These are phyloP conservation scores for Clavulina sp. DNA, from an alignment of 768 basidiomycete species.

Conservation along the genomic window DNA sequence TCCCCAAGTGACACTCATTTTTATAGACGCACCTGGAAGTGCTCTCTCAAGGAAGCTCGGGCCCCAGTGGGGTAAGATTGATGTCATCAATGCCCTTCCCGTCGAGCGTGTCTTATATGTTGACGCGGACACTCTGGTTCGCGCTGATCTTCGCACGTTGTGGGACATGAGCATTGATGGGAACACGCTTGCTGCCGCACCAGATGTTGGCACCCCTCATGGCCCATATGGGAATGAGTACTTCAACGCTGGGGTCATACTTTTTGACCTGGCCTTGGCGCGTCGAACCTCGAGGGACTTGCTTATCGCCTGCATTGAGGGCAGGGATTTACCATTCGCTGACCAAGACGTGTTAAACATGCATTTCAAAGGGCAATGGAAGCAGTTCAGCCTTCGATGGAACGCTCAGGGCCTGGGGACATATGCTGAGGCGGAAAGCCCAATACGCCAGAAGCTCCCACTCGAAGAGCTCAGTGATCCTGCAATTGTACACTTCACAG, in stretches of 20 bases:
- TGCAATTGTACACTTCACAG: constrained; percentile 39
- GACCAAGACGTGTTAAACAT: constrained; percentile 38
- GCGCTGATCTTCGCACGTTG: constrained; percentile 22
- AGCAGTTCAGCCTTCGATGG: constrained; percentile 27
- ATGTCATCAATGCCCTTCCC: constrained; percentile 29
- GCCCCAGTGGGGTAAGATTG: constrained; percentile 35
- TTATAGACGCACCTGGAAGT: constrained; percentile 22
- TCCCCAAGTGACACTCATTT: constrained; percentile 24
- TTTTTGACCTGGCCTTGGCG: constrained; percentile 30
- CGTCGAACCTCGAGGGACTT: constrained; percentile 19
- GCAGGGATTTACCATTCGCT: constrained; percentile 19
- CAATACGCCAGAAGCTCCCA: constrained; percentile 21
- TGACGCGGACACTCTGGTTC: constrained; percentile 35
- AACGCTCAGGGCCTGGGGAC: constrained; percentile 43
- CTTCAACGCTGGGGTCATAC: constrained; percentile 40
- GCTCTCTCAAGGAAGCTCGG: constrained; percentile 15
- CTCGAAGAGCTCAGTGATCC: constrained; percentile 25
- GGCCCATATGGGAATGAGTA: constrained; percentile 28
- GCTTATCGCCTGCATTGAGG: constrained; percentile 14
- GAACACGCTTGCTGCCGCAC: constrained; percentile 26
- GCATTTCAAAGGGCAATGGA: constrained; percentile 29
- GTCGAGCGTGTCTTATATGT: constrained; percentile 35
- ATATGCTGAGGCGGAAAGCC: constrained; percentile 24
- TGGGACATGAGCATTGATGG: constrained; percentile 31
- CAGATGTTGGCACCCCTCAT: constrained; percentile 33